Percentiles rank a stretch among this genome's conserved stretches.
Conservation (phyloP, 1,139 yeast species). For the Debaryomycetaceae sp. region DNA sequence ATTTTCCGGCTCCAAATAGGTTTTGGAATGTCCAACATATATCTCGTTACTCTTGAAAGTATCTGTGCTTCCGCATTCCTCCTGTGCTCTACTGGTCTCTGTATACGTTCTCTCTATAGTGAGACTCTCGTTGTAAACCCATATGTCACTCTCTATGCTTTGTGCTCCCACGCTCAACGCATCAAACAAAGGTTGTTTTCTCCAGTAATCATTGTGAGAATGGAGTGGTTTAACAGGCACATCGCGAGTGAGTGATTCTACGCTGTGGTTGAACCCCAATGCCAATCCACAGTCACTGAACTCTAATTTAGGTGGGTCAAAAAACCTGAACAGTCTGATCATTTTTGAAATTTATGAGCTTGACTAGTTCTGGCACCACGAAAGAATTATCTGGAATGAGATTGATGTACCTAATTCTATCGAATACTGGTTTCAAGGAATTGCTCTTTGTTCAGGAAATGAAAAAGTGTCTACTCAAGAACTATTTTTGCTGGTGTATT, state of each 20-base stretch:
- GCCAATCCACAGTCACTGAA: not conserved
- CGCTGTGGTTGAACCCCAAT: constrained; percentile 8
- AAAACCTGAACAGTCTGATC: not conserved
- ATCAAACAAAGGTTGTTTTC: constrained; percentile 56
- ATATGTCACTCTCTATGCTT: constrained; percentile 71
- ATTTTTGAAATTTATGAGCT: no score
- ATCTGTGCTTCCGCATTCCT: constrained; percentile 14
- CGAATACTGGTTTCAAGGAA: no score
- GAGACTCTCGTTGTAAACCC: constrained; percentile 42
- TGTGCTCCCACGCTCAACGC: constrained; percentile 58
- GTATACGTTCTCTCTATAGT: constrained; percentile 21
- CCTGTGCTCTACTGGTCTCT: constrained; percentile 12
- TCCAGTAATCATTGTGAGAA: constrained; percentile 78
- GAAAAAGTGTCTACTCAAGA: no score
- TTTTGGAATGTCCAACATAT: constrained; percentile 66
- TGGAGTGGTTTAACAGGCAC: constrained; percentile 53
- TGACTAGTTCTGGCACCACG: no score
- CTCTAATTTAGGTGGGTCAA: not conserved
- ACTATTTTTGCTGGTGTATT: no score
- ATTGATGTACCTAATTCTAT: no score
- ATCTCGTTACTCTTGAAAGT: constrained; percentile 33
- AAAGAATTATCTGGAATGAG: no score
- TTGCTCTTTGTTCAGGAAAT: no score
- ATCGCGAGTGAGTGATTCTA: constrained; percentile 45
- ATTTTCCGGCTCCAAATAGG: constrained; percentile 37